Percentiles rank a stretch among this genome's conserved stretches.
phyloP scores from a whole-genome alignment of 2,329 filamentous ascomycete species.

The Fusarium vanettenii region DNA sequence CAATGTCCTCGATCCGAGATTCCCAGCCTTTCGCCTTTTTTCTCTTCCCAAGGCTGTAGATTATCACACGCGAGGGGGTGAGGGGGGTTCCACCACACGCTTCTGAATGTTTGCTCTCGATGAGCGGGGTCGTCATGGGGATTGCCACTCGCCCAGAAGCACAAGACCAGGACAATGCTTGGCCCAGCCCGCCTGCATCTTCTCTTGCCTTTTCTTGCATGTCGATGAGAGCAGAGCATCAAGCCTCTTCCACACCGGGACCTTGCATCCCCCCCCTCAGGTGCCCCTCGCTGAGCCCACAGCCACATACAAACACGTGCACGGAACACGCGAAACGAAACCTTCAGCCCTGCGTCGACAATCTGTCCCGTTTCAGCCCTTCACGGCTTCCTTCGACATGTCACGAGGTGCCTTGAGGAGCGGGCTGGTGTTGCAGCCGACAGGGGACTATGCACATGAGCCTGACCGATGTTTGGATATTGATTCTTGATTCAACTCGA shows the following conservation, averaged over 20 bases:
- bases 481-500: neutral
- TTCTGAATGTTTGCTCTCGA: constrained; percentile 1
- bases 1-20: constrained; percentile 13
- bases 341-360: constrained; percentile 28
- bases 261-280: constrained; percentile 4
- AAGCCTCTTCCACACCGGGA: neutral
- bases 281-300: neutral
- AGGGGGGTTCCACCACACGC: neutral
- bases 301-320: constrained; percentile 11
- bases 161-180: constrained; percentile 12
- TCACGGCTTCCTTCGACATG: constrained; percentile 15
- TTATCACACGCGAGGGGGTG: neutral
- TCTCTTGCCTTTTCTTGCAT: neutral
- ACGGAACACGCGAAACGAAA: neutral
- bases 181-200: neutral
- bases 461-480: neutral
- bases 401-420: neutral
- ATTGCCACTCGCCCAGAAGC: neutral
- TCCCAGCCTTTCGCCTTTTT: neutral
- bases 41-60: neutral
- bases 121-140: neutral
- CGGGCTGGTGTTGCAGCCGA: neutral
- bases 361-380: constrained; percentile 14
- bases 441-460: neutral
- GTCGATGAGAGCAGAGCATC: neutral